phyloP scores from a whole-genome alignment of 2,329 filamentous ascomycete species.

The Ceratocystis variospora region DNA sequence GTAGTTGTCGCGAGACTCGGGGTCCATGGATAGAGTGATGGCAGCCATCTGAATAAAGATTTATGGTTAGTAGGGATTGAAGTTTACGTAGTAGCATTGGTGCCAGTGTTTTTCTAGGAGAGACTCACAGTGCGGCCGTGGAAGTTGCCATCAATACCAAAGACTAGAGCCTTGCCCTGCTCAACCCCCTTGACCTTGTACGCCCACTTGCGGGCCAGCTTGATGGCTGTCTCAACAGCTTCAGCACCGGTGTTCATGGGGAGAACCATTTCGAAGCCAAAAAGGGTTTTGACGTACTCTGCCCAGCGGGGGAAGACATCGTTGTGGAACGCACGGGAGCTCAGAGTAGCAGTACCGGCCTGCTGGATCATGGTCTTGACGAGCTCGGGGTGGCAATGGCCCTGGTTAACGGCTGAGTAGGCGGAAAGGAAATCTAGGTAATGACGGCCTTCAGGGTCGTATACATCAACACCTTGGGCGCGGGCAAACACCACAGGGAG shows the following conservation, averaged over 20 bases:
- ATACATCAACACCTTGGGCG: constrained; percentile 75
- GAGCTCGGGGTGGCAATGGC: constrained; percentile 92
- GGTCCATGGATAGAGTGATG: constrained; percentile 87
- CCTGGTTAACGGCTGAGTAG: constrained; percentile 96
- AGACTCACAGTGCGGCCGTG: constrained; percentile 76
- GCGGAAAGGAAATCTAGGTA: constrained; percentile 97
- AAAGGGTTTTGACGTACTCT: constrained; percentile 75
- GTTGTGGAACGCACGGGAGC: constrained; percentile 92
- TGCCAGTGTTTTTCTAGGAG: background rate
- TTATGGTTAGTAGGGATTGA: constrained; percentile 6
- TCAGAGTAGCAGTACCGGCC: constrained; percentile 76
- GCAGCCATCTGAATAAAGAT: constrained; percentile 57
- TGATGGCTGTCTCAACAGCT: constrained; percentile 89
- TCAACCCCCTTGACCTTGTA: constrained; percentile 92
- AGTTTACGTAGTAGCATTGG: background rate
- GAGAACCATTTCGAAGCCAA: constrained; percentile 94
- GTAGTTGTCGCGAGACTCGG: constrained; percentile 92
- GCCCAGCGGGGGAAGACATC: constrained; percentile 96
- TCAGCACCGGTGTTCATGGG: constrained; percentile 98
- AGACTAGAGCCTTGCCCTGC: constrained; percentile 67
- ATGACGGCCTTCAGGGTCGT: constrained; percentile 90
- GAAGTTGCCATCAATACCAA: constrained; percentile 84
- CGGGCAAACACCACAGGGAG: constrained; percentile 84
- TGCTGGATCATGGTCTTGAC: constrained; percentile 83
- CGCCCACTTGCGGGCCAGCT: constrained; percentile 93